Base-by-base conservation (phyloP, 164 flowering plant species). In the Vitis amurensis region DNA sequence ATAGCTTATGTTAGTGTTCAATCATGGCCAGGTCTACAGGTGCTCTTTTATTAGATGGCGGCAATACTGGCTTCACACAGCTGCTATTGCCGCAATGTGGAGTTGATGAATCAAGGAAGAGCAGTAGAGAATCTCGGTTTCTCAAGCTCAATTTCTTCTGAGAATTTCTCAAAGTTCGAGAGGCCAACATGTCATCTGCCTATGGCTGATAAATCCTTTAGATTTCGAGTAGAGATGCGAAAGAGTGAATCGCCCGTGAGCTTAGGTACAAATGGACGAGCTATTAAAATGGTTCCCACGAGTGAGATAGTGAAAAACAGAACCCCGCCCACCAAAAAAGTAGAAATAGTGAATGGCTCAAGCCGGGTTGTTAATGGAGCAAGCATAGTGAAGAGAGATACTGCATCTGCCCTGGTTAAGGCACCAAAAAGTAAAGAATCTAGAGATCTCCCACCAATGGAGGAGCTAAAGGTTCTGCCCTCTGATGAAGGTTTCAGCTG, bases 401-500 rank as follows among this genome's bases (percentile, higher is more conserved):
- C 73, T 50, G 19, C 52, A 31, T 63, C 73, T 59, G 68, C 86
- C 16, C 58, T 78, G 44, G 77, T 80, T 48, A 80, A 82, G 76
- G 53, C 72, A 4, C 53, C 65, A 23, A 81, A 72, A 59, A n/a
- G 4, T 64, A 68, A 19, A 15, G 70, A 44, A 4, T 23, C 80
- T 59, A 73, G 73, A 31, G 84, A 81, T 56, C 77, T 87, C 72
- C 89, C 89, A 9, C 88, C 87, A 27, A 7, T 74, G 7, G 97
- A 91, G 57, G 91, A 83, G 70, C 81, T 83, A 4, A 85, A 81
- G 81, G 82, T 90, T 73, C 72, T 93, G 67, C 96, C 94, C n/a
- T 83, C 91, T 3, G 96, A 90, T 82, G 93, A 90, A 81, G 84
- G 87, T 67, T 95, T 89, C 74, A 88, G 97, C 68, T 93, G 99